These are phyloP conservation scores for Calonectria hongkongensis DNA, from an alignment of 2,329 filamentous ascomycete species.

Conservation along the genomic window DNA sequence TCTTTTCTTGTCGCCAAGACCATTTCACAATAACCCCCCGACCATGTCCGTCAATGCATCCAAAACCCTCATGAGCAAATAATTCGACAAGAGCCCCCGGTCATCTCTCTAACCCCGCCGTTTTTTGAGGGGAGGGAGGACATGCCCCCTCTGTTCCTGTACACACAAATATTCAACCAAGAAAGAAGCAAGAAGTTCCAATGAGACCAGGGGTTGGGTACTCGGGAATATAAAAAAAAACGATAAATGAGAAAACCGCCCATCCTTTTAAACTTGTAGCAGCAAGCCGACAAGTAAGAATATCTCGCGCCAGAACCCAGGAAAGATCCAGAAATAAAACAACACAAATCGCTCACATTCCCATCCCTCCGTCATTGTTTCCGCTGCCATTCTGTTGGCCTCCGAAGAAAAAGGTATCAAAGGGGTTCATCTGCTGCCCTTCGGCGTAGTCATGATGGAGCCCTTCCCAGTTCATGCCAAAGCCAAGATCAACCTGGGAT, in stretches of 20 bases:
- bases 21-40: conserved; percentile 29
- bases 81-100: conserved; percentile 39
- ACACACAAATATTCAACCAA: conserved; percentile 9
- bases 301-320: conserved; percentile 45
- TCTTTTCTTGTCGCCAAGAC: conserved; percentile 25
- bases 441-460: conserved; percentile 78
- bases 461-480: conserved; percentile 79
- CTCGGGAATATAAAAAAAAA: conserved; percentile 8
- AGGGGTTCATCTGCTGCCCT: conserved; percentile 77
- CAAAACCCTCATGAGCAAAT: conserved; percentile 22
- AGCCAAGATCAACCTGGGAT: conserved; percentile 77
- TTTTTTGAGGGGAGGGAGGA: conserved; percentile 9
- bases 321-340: conserved; percentile 38
- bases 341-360: conserved; percentile 47
- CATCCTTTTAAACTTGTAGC: conserved; percentile 38
- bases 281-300: conserved; percentile 39
- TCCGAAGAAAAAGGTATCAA: conserved; percentile 85
- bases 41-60: conserved; percentile 32
- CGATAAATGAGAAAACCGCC: conserved; percentile 43
- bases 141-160: background rate
- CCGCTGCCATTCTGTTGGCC: conserved; percentile 64
- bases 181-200: conserved; percentile 15
- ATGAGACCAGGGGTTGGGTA: conserved; percentile 23
- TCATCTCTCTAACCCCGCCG: conserved; percentile 27
- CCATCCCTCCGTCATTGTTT: conserved; percentile 52